Conservation (phyloP, 345 rosid genomes). For the Linum lewisii region DNA sequence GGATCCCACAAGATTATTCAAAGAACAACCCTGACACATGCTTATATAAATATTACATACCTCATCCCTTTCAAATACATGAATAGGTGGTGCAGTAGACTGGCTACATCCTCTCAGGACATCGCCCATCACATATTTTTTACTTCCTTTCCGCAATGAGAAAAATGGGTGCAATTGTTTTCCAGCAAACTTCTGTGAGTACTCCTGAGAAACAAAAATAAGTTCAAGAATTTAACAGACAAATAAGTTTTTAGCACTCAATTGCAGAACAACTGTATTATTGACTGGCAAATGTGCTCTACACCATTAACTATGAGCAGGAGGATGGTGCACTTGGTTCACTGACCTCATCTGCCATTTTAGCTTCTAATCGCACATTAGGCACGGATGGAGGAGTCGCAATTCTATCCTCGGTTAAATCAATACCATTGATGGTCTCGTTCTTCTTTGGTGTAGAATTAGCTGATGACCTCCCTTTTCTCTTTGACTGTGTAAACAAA, state of each 20-base stretch:
- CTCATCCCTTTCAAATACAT: constrained; percentile 66
- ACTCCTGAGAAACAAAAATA: constrained; percentile 46
- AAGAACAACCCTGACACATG: neutral
- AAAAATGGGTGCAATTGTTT: constrained; percentile 83
- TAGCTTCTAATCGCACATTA: constrained; percentile 71
- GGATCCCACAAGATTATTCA: neutral
- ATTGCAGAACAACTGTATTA: too few species aligned
- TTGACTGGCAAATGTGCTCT: neutral
- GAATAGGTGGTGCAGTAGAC: constrained; percentile 59
- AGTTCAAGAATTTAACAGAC: constrained; percentile 1
- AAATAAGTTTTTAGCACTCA: neutral
- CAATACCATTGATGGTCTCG: constrained; percentile 21
- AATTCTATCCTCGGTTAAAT: constrained; percentile 15
- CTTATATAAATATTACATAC: constrained; percentile 20
- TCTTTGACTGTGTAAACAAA: constrained; percentile 15
- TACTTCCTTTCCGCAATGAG: constrained; percentile 42
- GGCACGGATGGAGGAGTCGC: constrained; percentile 30
- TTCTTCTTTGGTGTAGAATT: constrained; percentile 47
- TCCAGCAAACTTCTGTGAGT: constrained; percentile 55
- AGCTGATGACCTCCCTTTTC: constrained; percentile 37
- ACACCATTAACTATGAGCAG: neutral
- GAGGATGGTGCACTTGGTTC: constrained; percentile 1
- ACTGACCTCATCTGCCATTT: constrained; percentile 71
- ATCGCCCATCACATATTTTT: constrained; percentile 33
- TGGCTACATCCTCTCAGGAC: constrained; percentile 23